Evolutionary conservation across 1,139 yeast genomes (phyloP).

Genomic region (Pichia terricola): DNA sequence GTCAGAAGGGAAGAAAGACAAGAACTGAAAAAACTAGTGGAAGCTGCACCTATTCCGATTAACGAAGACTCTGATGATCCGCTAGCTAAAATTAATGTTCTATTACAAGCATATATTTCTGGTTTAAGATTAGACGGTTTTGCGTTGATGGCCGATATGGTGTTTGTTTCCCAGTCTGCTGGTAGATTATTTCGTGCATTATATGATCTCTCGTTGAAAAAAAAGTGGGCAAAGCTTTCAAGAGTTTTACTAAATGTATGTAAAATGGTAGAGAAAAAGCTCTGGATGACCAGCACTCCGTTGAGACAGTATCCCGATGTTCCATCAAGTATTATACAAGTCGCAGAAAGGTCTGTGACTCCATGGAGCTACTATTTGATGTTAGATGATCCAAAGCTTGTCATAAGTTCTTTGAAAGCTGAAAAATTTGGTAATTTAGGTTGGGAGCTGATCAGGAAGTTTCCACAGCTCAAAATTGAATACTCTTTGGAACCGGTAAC

Average conservation of each 20-base stretch:
- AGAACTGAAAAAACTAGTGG: conserved; percentile 65
- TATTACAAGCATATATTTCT: conserved; percentile 81
- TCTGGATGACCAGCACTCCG: conserved; percentile 85
- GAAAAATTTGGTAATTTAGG: conserved; percentile 58
- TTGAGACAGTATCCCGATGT: conserved; percentile 69
- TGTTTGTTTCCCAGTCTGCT: conserved; percentile 87
- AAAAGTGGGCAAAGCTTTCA: conserved; percentile 65
- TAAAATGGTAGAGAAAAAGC: conserved; percentile 69
- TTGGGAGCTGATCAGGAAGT: conserved; percentile 53
- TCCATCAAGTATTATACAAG: conserved; percentile 59
- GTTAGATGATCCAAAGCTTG: conserved; percentile 53
- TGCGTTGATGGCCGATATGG: conserved; percentile 90
- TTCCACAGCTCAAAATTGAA: conserved; percentile 55
- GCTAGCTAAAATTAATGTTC: conserved; percentile 66
- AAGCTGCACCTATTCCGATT: conserved; percentile 78
- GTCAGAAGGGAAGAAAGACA: conserved; percentile 78
- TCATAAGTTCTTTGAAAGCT: conserved; percentile 73
- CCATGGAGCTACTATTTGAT: conserved; percentile 78
- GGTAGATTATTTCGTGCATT: conserved; percentile 83
- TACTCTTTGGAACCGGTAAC: conserved; percentile 73
- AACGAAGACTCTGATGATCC: conserved; percentile 66
- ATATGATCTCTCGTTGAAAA: conserved; percentile 63
- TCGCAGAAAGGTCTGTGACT: conserved; percentile 70
- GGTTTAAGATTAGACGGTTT: conserved; percentile 70
- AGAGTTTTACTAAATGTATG: conserved; percentile 52